phyloP scores from a whole-genome alignment of 495 filamentous ascomycete species.

The Hypoxylon intermedium region DNA sequence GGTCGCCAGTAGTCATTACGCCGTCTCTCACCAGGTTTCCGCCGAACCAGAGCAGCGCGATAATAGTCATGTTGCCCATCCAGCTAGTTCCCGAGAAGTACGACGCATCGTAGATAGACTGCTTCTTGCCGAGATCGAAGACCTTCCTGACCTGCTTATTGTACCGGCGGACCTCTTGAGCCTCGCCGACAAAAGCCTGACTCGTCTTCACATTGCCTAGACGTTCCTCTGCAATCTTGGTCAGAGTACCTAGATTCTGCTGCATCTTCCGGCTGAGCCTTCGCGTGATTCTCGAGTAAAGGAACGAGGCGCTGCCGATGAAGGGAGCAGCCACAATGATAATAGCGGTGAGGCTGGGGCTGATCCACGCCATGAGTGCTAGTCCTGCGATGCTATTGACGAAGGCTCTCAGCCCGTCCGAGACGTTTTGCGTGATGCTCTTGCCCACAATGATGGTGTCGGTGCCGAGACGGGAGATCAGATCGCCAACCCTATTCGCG shows the following conservation, averaged over 20 bases:
- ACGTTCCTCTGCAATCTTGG: conserved; percentile 96
- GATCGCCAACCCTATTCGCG: conserved; percentile 92
- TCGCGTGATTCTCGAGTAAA: conserved; percentile 86
- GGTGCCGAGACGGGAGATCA: conserved; percentile 92
- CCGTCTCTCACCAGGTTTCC: conserved; percentile 87
- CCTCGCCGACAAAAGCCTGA: conserved; percentile 93
- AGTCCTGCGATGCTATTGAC: conserved; percentile 91
- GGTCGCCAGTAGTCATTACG: conserved; percentile 84
- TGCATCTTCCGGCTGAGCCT: conserved; percentile 91
- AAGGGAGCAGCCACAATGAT: conserved; percentile 88
- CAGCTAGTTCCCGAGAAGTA: conserved; percentile 92
- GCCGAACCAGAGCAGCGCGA: conserved; percentile 90
- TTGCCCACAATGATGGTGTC: conserved; percentile 98
- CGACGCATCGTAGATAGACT: conserved; percentile 85
- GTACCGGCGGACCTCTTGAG: conserved; percentile 87
- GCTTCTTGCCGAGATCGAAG: conserved; percentile 82
- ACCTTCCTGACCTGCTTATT: conserved; percentile 91
- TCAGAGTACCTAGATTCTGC: conserved; percentile 86
- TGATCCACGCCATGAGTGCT: conserved; percentile 89
- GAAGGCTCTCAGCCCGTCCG: conserved; percentile 85
- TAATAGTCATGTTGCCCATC: conserved; percentile 92
- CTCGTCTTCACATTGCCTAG: conserved; percentile 94
- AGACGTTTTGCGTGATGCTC: conserved; percentile 96
- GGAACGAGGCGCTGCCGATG: conserved; percentile 86
- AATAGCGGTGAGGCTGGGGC: conserved; percentile 86